phyloP scores from a whole-genome alignment of 495 filamentous ascomycete species.

The Bryoglossum gracile region DNA sequence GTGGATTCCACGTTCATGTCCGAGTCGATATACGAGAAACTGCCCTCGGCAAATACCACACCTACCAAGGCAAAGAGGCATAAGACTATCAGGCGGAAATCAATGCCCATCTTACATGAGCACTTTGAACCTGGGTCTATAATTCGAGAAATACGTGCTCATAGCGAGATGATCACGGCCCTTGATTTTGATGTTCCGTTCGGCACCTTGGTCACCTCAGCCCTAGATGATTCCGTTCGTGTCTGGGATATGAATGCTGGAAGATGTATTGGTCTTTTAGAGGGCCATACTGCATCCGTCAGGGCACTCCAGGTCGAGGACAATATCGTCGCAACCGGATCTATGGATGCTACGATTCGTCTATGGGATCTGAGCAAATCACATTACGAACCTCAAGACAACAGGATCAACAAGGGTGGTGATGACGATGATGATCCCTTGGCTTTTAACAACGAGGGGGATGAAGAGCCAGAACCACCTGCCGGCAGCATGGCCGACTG shows the following conservation, averaged over 20 bases:
- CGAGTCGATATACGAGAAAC: conserved; percentile 90
- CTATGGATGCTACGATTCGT: conserved; percentile 90
- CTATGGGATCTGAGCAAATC: conserved; percentile 80
- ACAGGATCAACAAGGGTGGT: conserved; percentile 57
- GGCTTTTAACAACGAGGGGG: conserved; percentile 51
- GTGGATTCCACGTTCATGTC: conserved; percentile 85
- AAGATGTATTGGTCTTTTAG: conserved; percentile 80
- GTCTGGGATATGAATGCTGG: conserved; percentile 96
- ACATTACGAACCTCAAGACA: conserved; percentile 52
- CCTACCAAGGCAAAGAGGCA: conserved; percentile 51
- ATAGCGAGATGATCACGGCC: conserved; percentile 81
- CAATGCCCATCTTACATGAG: conserved; percentile 92
- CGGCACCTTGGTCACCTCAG: conserved; percentile 90
- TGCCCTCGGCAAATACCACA: conserved; percentile 55
- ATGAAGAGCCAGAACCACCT: conserved; percentile 53
- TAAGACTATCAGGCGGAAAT: conserved; percentile 60
- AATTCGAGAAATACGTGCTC: conserved; percentile 82
- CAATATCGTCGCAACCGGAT: conserved; percentile 90
- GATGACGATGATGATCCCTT: conserved; percentile 55
- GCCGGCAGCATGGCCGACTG: conserved; percentile 78
- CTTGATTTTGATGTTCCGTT: conserved; percentile 96
- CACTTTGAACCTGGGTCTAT: conserved; percentile 85
- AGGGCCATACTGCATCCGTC: conserved; percentile 93
- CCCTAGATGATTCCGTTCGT: conserved; percentile 90
- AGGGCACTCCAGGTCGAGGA: conserved; percentile 90